These are phyloP conservation scores for Aspergillus homomorphus DNA, from an alignment of 495 filamentous ascomycete genomes.

Conservation along the genomic window DNA sequence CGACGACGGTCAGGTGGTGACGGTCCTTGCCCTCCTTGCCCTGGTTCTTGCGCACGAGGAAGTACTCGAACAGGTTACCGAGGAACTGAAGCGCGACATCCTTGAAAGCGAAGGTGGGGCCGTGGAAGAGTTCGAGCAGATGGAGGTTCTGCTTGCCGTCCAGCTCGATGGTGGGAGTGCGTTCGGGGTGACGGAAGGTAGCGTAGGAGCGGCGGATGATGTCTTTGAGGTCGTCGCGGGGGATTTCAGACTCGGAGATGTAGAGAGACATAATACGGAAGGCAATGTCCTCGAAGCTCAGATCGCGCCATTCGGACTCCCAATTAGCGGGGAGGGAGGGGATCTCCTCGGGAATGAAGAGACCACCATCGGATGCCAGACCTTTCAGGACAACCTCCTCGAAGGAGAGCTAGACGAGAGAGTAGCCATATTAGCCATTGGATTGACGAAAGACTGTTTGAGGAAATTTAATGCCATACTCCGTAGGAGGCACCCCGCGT, in stretches of 20 bases:
- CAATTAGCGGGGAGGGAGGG: conserved; percentile 35
- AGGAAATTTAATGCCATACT: conserved; percentile 41
- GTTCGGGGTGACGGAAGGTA: conserved; percentile 74
- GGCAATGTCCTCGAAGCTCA: conserved; percentile 76
- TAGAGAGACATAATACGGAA: conserved; percentile 70
- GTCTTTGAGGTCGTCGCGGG: conserved; percentile 68
- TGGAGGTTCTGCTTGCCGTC: conserved; percentile 65
- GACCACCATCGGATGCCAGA: conserved; percentile 80
- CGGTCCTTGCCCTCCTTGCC: conserved; percentile 66
- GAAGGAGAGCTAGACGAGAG: conserved; percentile 67
- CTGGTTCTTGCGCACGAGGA: conserved; percentile 77
- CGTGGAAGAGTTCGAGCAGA: conserved; percentile 93
- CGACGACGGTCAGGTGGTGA: conserved; percentile 85
- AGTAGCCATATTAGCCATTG: conserved; percentile 10
- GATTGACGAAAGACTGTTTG: conserved; percentile 10
- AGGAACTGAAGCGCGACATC: conserved; percentile 59
- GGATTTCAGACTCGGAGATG: conserved; percentile 80
- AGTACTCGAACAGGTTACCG: conserved; percentile 95
- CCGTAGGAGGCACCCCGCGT: conserved; percentile 78
- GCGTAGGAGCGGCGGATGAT: conserved; percentile 80
- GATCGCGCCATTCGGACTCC: conserved; percentile 64
- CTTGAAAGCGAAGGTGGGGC: conserved; percentile 95
- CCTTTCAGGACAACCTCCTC: conserved; percentile 90
- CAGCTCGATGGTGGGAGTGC: conserved; percentile 70
- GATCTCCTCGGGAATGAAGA: conserved; percentile 85